Evolutionary conservation across 768 basidiomycete genomes (phyloP), one percentile per base, ranked within the genome.

Genomic region (Agrocybe chaxingu): DNA sequence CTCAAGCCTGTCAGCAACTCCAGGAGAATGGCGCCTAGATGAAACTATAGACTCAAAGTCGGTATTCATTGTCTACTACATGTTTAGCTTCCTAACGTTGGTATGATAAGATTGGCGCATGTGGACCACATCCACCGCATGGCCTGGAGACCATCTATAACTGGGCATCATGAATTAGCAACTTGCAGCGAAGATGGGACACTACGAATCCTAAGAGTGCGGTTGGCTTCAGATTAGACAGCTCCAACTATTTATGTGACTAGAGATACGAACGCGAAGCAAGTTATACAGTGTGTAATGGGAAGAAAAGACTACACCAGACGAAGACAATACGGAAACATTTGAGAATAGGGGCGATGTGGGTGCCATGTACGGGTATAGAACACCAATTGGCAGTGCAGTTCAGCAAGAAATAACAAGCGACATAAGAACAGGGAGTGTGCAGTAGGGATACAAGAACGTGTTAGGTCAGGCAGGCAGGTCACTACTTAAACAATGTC

Each of bases 111-210:
- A 9, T 55, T 76, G 37, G 82, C 85, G 4, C 93, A 96, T 65
- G 76, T 86, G 33, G 81, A 84, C 54, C 87, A 92, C 49, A 79
- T 98, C 44, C 83, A 94, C 58, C 79, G 80, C 50, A 70, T 97
- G 48, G 76, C 83, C n/a, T 98, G 92, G 91, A 78, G 86, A 34
- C 82, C 85, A 30, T 65, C 65, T 10, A 58, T 54, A 6, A 56
- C 64, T 9, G 58, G 56, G n/a, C 52, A 59, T 39, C 70, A 67
- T 50, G 75, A 82, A 52, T 77, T 98, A 46, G 95, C 92, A 32
- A 92, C 85, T 51, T 92, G 92, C 61, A 90, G 91, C 67, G 92
- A 96, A 73, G 95, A 98, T 77, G 85, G 90, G 74, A 89, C 88
- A 75, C 73, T 95, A 69, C 87, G 84, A 68, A 76, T 96, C 72